Conservation (phyloP, 148 eudicot species). For the Vaccinium darrowii region DNA sequence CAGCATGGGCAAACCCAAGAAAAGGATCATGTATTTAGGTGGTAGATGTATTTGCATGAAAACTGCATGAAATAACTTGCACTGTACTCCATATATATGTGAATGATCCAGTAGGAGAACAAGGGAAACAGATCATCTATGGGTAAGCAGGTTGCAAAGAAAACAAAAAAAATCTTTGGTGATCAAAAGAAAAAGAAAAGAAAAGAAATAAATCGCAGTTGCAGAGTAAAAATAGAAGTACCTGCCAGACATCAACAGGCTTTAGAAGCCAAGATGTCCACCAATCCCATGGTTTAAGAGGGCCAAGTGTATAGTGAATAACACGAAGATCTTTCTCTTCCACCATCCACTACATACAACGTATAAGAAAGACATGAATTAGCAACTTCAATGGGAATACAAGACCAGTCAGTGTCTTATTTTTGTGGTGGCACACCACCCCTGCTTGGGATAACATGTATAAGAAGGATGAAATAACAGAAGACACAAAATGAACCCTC, state of each 20-base stretch:
- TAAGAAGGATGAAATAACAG: background rate
- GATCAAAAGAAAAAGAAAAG: background rate
- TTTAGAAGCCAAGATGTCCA: conserved; percentile 98
- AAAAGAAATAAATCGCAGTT: background rate
- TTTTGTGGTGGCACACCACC: too few relatives aligned
- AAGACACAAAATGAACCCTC: background rate
- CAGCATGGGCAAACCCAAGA: conserved; percentile 20
- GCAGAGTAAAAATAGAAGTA: conserved; percentile 19
- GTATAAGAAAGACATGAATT: conserved; percentile 6
- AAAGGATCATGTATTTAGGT: background rate
- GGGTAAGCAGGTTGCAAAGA: background rate
- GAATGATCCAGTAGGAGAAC: background rate
- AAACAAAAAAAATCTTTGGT: background rate
- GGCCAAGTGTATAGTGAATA: conserved; percentile 97
- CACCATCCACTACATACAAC: conserved; percentile 92
- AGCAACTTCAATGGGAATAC: conserved; percentile 12
- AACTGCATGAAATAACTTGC: background rate
- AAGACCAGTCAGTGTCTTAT: background rate
- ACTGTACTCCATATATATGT: background rate
- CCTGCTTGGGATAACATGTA: background rate
- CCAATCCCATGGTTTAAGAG: conserved; percentile 99
- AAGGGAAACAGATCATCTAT: background rate
- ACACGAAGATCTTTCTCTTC: conserved; percentile 86
- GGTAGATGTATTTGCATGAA: background rate
- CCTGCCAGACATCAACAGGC: conserved; percentile 99